phyloP scores from a whole-genome alignment of 192 early-diverging fungal species.

The Backusella westeae region DNA sequence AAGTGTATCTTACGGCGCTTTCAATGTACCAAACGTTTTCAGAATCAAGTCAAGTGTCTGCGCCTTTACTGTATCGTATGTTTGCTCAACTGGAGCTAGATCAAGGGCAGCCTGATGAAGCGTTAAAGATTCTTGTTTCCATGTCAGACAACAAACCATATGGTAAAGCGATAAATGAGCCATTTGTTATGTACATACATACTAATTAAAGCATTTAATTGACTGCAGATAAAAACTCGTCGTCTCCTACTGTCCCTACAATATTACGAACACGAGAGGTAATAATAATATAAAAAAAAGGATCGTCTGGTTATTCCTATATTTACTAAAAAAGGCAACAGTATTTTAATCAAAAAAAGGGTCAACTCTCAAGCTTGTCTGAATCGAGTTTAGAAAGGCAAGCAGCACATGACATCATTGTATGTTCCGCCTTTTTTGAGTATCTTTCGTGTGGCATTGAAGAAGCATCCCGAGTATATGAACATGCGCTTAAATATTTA shows the following conservation, averaged over 20 bases:
- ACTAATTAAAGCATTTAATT: neutral
- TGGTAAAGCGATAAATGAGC: neutral
- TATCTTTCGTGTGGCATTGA: constrained; percentile 41
- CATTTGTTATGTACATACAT: neutral
- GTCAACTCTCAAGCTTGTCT: constrained; percentile 33
- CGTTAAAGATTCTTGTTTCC: constrained; percentile 42
- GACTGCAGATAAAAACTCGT: neutral
- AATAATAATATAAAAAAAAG: constrained; percentile 31
- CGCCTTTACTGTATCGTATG: constrained; percentile 43
- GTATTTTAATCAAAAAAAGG: constrained; percentile 33
- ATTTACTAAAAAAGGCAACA: neutral
- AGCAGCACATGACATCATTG: constrained; percentile 32
- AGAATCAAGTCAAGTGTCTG: constrained; percentile 19
- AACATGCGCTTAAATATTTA: constrained; percentile 26
- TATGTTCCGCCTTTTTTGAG: constrained; percentile 45
- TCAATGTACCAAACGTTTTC: constrained; percentile 40
- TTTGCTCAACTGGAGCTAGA: constrained; percentile 55
- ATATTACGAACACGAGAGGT: constrained; percentile 42
- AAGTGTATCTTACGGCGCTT: constrained; percentile 47
- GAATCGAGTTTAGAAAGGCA: constrained; percentile 28
- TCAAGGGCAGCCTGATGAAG: constrained; percentile 39
- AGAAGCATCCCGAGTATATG: constrained; percentile 38
- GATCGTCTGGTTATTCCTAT: constrained; percentile 19
- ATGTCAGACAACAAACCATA: constrained; percentile 30
- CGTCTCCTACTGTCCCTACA: constrained; percentile 22